Evolutionary conservation across 1,139 yeast species (phyloP).

Genomic region (Blastobotrys proliferans): DNA sequence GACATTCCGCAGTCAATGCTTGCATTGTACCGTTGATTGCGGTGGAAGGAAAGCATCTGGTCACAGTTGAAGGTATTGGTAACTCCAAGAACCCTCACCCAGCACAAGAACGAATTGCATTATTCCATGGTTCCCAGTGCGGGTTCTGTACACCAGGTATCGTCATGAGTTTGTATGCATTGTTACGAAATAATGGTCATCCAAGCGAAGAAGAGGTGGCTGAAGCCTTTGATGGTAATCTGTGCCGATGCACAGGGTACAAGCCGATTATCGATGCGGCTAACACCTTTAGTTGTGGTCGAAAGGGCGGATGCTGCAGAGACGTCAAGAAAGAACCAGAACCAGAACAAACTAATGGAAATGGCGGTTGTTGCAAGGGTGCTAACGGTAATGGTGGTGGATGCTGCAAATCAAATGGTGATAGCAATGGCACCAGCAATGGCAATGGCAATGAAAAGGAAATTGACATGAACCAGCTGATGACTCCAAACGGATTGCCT

Average conservation of each 20-base stretch:
- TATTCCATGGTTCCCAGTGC: slow-evolving; percentile 47
- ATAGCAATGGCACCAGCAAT: slow-evolving; percentile 23
- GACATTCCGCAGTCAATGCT: slow-evolving; percentile 41
- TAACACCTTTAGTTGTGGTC: slow-evolving; percentile 36
- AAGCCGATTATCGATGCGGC: slow-evolving; percentile 47
- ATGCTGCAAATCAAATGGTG: slow-evolving; percentile 15
- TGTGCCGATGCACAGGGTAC: slow-evolving; percentile 47
- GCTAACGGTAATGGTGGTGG: slow-evolving; percentile 6
- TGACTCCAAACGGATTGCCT: slow-evolving; percentile 36
- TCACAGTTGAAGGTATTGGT: slow-evolving; percentile 46
- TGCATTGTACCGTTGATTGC: slow-evolving; percentile 44
- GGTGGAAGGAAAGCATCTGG: slow-evolving; percentile 43
- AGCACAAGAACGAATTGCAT: slow-evolving; percentile 44
- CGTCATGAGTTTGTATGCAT: slow-evolving; percentile 44
- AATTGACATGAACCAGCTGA: slow-evolving; percentile 16
- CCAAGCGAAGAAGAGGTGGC: slow-evolving; percentile 40
- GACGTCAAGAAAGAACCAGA: slow-evolving; percentile 18
- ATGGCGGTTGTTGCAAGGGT: slow-evolving; percentile 6
- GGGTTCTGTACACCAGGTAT: slow-evolving; percentile 49
- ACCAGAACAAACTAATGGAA: slow-evolving; percentile 11
- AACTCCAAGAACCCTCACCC: slow-evolving; percentile 40
- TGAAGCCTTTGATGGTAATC: slow-evolving; percentile 45
- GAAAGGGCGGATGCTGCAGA: slow-evolving; percentile 24
- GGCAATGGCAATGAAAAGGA: slow-evolving; percentile 8
- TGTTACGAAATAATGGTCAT: slow-evolving; percentile 38